Percentiles rank a stretch among this genome's conserved stretches.
phyloP scores from a whole-genome alignment of 176 grass and related monocot genomes.

The Thalia dealbata region DNA sequence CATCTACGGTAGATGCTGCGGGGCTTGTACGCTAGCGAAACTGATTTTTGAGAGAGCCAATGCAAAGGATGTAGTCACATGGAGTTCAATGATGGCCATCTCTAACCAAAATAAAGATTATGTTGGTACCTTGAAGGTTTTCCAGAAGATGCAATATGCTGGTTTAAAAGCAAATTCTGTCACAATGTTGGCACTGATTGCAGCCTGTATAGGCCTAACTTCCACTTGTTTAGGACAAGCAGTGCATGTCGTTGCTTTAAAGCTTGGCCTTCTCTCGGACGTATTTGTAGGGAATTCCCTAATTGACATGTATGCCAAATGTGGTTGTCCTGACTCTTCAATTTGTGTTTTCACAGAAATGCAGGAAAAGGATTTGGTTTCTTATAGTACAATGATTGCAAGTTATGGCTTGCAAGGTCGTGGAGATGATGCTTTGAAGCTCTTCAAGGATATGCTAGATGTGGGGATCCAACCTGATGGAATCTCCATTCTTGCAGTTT shows the following conservation, averaged over 20 bases:
- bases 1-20: constrained; percentile 12
- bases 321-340: constrained; percentile 11
- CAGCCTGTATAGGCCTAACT: constrained; percentile 5
- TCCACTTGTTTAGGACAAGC: background rate
- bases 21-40: background rate
- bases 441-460: constrained; percentile 14
- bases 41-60: constrained; percentile 3
- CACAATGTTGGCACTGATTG: constrained; percentile 5
- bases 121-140: background rate
- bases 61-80: constrained; percentile 4
- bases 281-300: constrained; percentile 8
- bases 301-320: constrained; percentile 17
- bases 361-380: constrained; percentile 6
- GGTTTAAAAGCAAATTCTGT: constrained; percentile 6
- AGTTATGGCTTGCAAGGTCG: constrained; percentile 13
- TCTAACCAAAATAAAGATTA: constrained; percentile 4
- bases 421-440: constrained; percentile 7
- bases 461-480: constrained; percentile 9
- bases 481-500: constrained; percentile 12
- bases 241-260: constrained; percentile 4
- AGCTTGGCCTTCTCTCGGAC: constrained; percentile 6
- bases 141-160: constrained; percentile 7
- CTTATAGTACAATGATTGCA: constrained; percentile 5
- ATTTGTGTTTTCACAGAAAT: constrained; percentile 1
- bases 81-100: constrained; percentile 6